Evolutionary conservation across 495 filamentous ascomycete species (phyloP), one percentile per base, ranked within the genome.

Genomic region (Aspergillus affinis): DNA sequence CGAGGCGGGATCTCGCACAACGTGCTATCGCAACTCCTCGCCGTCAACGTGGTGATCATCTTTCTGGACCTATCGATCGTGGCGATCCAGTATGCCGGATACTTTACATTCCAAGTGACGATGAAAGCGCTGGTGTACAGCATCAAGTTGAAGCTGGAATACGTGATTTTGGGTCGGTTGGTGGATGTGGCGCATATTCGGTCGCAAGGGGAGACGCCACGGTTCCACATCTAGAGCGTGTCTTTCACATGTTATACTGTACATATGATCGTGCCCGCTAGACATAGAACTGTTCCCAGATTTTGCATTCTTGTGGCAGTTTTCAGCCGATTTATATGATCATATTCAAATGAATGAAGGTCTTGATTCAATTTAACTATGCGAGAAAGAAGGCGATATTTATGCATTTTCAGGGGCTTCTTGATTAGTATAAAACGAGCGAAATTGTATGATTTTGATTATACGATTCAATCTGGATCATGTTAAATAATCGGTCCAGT

Each of bases 81-180:
- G 7, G 69, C 60, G 9, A 58, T 74, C 32, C 78, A 86, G 58
- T 82, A 75, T 63, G 61, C 76, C 2, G 69, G 74, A 13, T 56
- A 71, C 44, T 81, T 78, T 54, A 69, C 77, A 20, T 69, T 84
- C 26, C 74, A 86, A 65, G 78, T 79, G 29, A 75, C 75, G 27
- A 73, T 79, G 62, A 85, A 85, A 61, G 70, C 71, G 9, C 64
- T 81, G 48, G 71, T 78, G 5, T 86, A 85, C 64, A 81, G 81
- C 62, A 63, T 85, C 58, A 86, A 86, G 66, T 71, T 86, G 54
- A 84, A 82, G 58, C 61, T 83, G 29, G 83, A 86, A 65, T 80
- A 81, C 59, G 71, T 69, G 50, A 75, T 86, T 41, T 69, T 85
- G 21, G 54, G 60, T 0, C 23, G 60, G 6, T 30, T 61, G 26